Base-by-base conservation (phyloP, 2,329 filamentous ascomycete genomes). In the Neonectria neomacrospora region DNA sequence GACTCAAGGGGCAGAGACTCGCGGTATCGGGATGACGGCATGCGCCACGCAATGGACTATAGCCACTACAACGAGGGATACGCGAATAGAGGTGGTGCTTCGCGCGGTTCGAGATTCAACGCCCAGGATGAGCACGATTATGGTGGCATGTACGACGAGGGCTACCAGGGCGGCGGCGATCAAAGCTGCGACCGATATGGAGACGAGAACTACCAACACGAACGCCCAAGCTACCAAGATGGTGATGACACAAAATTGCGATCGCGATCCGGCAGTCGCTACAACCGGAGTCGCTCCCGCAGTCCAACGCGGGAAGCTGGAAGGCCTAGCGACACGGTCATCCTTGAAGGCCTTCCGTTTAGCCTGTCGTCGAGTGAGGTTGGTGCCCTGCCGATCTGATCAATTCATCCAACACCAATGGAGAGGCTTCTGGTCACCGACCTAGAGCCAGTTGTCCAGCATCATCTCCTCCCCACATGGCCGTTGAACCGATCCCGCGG, bases 281-380 rank as follows among this genome's bases (percentile, higher is more conserved):
- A 71, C 41, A 75, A 74, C 55, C 68, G 75, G 42, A 78, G 76
- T 60, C 73, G 73, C 10, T 80, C 78, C 28, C 72, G 68, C 26
- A 80, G 77, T 60, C 79, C 74, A 34, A 74, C 67, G 34, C 75
- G 74, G 52, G 78, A 80, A 50, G 78, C 79, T 28, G 80, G 80
- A 52, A 72, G 70, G 61, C 83, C 83, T 32, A 84, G 79, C 66
- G 80, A 84, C 65, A 86, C 83, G 34, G 78, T 88, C 54, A 85
- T 88, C 56, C 77, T 88, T 45, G 85, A 88, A 70, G 84, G 85
- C 57, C 69, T 88, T 58, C 83, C 84, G 32, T 73, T 77, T 61
- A 80, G 81, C 58, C 77, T 85, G 63, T 81, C 82, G 62, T 78
- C 83, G 74, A 79, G 80, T 73, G 83, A 86, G 77, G 85, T 87